Conservation (phyloP, 1,284 basidiomycete genomes). For the Xerocomus alliaceus region DNA sequence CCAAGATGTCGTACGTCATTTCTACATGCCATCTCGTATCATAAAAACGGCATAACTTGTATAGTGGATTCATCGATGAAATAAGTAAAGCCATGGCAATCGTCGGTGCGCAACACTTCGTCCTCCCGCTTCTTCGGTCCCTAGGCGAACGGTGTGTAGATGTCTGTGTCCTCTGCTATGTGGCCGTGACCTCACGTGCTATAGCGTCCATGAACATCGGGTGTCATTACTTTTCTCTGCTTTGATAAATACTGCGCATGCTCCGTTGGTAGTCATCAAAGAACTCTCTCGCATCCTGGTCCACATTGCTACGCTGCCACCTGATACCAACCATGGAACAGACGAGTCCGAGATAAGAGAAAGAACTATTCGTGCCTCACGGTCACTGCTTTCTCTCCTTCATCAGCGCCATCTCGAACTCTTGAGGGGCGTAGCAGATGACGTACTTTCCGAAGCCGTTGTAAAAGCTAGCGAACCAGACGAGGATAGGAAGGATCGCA, state of each 20-base stretch:
- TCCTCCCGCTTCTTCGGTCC: slow-evolving; percentile 58
- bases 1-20: slow-evolving; percentile 40
- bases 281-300: slow-evolving; percentile 48
- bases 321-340: slow-evolving; percentile 10
- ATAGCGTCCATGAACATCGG: slow-evolving; percentile 53
- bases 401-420: slow-evolving; percentile 61
- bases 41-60: background rate
- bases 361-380: slow-evolving; percentile 24
- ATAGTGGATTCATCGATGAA: slow-evolving; percentile 59
- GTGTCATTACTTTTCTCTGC: slow-evolving; percentile 51
- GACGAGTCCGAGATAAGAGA: slow-evolving; percentile 18
- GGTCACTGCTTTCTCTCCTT: slow-evolving; percentile 49
- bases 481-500: slow-evolving; percentile 47
- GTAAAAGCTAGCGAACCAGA: slow-evolving; percentile 39
- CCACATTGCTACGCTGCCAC: slow-evolving; percentile 24
- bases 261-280: slow-evolving; percentile 48
- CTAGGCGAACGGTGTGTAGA: slow-evolving; percentile 52
- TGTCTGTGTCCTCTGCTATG: background rate
- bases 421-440: slow-evolving; percentile 51
- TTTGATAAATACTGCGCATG: slow-evolving; percentile 49
- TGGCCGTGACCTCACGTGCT: slow-evolving; percentile 5
- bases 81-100: slow-evolving; percentile 51
- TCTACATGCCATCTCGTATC: background rate
- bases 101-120: slow-evolving; percentile 63
- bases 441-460: slow-evolving; percentile 40